These are phyloP conservation scores for Eutrema yunnanense DNA, from an alignment of 345 rosid species.

Conservation along the genomic window DNA sequence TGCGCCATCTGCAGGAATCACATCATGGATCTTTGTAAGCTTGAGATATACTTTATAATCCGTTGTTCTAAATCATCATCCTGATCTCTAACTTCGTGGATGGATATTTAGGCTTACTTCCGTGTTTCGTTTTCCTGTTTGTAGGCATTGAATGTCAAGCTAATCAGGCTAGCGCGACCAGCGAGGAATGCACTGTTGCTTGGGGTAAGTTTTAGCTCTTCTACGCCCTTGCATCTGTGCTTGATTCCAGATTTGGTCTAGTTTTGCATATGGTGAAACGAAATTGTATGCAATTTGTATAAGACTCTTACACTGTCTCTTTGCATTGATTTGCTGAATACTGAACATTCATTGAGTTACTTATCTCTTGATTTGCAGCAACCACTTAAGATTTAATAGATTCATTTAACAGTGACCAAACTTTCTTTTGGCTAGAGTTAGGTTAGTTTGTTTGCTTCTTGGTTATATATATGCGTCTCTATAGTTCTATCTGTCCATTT, in stretches of 20 bases:
- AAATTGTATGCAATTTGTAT: background rate
- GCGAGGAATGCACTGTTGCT: conserved; percentile 90
- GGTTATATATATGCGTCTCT: too few species aligned
- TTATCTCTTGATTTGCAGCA: background rate
- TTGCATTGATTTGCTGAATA: background rate
- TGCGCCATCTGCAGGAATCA: conserved; percentile 89
- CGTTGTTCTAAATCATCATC: background rate
- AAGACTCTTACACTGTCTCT: background rate
- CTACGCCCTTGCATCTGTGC: background rate
- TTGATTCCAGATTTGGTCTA: background rate
- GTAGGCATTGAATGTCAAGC: conserved; percentile 87
- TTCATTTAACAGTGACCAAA: background rate
- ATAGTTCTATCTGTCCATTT: too few species aligned
- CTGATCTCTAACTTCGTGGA: background rate
- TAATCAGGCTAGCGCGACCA: conserved; percentile 77
- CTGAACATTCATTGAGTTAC: background rate
- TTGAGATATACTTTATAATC: background rate
- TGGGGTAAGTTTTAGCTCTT: conserved; percentile 49
- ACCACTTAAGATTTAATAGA: background rate
- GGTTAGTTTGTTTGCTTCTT: background rate
- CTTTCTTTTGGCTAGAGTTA: too few species aligned
- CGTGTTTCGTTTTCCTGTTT: background rate
- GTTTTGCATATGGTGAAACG: background rate
- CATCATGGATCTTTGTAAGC: conserved; percentile 81
- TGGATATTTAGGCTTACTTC: background rate